A percentile compares a stretch with the other conserved stretches of the same genome.
phyloP scores from a whole-genome alignment of 2,329 filamentous ascomycete species.

The Fusarium sp. region DNA sequence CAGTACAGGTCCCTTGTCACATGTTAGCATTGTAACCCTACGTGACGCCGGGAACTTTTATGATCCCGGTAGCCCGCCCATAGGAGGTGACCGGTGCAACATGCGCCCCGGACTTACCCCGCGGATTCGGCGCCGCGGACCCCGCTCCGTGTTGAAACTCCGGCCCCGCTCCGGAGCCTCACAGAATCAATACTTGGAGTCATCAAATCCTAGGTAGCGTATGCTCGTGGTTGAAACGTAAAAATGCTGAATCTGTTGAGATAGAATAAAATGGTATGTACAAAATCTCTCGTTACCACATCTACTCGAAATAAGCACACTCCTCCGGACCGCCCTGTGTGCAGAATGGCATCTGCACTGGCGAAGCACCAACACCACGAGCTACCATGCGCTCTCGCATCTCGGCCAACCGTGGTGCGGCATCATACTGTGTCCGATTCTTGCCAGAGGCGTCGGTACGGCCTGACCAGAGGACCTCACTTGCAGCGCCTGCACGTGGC shows the following conservation, averaged over 20 bases:
- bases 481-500: conserved; percentile 80
- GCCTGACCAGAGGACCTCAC: conserved; percentile 85
- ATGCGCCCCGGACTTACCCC: neutral
- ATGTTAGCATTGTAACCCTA: neutral
- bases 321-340: conserved; percentile 46
- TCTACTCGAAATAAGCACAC: conserved; percentile 37
- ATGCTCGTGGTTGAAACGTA: neutral
- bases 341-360: conserved; percentile 73
- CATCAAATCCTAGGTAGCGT: neutral
- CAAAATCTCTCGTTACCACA: neutral
- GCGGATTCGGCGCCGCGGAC: conserved; percentile 1
- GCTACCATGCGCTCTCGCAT: conserved; percentile 81
- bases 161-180: conserved; percentile 24
- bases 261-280: conserved; percentile 12
- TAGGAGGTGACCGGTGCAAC: neutral
- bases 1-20: neutral
- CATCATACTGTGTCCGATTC: conserved; percentile 78
- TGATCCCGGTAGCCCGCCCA: conserved; percentile 21
- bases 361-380: conserved; percentile 71
- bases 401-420: conserved; percentile 76
- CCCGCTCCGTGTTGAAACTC: conserved; percentile 6
- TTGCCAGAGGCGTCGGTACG: conserved; percentile 71
- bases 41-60: neutral
- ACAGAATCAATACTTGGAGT: neutral
- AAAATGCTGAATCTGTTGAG: neutral